Evolutionary conservation across 2,329 filamentous ascomycete genomes (phyloP).

Genomic region (Endothia cerciana): DNA sequence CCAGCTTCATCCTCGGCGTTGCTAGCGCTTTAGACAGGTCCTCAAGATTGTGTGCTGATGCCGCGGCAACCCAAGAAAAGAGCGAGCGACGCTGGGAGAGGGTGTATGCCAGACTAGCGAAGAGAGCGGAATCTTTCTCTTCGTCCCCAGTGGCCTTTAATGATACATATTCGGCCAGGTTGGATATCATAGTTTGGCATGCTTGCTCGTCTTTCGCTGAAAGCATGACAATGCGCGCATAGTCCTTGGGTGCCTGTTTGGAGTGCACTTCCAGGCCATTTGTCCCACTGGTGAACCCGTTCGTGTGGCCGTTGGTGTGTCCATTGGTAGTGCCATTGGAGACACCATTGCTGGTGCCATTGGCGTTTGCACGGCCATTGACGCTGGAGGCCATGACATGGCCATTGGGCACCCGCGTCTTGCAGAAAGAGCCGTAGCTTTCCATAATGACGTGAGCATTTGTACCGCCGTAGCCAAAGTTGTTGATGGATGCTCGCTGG

Average conservation of each 20-base stretch:
- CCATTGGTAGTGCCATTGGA: background rate
- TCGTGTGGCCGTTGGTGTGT: background rate
- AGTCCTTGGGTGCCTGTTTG: background rate
- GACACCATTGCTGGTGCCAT: background rate
- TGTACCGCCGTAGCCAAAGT: conserved; percentile 50
- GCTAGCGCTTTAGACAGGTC: conserved; percentile 21
- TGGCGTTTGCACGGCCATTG: background rate
- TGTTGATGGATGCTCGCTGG: conserved; percentile 39
- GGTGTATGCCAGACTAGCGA: conserved; percentile 18
- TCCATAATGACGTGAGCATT: conserved; percentile 49
- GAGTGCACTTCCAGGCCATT: background rate
- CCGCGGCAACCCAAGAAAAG: conserved; percentile 8
- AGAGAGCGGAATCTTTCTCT: background rate
- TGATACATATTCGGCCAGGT: background rate
- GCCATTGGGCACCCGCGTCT: background rate
- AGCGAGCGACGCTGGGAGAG: conserved; percentile 12
- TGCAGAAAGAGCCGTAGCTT: conserved; percentile 9
- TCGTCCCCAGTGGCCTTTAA: background rate
- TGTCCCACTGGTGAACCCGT: background rate
- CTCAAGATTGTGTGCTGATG: conserved; percentile 15
- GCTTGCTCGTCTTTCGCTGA: conserved; percentile 9
- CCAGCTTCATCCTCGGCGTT: background rate
- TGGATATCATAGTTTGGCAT: conserved; percentile 11
- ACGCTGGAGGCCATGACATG: background rate
- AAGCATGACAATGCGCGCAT: background rate